Conservation (phyloP, 2,329 filamentous ascomycete genomes). For the Xylaria sp. region DNA sequence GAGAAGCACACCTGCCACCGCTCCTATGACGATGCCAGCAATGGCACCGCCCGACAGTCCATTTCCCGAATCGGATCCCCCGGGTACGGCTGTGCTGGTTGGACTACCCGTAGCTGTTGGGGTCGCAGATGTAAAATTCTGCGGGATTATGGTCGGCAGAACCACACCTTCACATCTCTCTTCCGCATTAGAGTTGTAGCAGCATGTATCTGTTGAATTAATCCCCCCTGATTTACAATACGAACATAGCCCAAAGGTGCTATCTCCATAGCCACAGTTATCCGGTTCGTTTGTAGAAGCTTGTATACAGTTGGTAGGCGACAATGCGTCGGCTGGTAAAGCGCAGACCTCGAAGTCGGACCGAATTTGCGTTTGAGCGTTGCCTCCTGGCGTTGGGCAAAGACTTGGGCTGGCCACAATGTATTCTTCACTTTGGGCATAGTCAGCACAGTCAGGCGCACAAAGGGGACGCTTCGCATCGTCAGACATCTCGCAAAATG, state of each 20-base stretch:
- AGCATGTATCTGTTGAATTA: conserved; percentile 96
- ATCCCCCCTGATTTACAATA: conserved; percentile 84
- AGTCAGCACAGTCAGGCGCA: conserved; percentile 86
- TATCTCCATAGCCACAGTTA: conserved; percentile 83
- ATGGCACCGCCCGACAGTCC: conserved; percentile 82
- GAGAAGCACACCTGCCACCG: conserved; percentile 71
- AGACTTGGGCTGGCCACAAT: conserved; percentile 76
- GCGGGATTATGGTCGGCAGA: conserved; percentile 75
- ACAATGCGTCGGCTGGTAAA: conserved; percentile 79
- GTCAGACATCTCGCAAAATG: conserved; percentile 69
- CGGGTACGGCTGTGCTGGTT: conserved; percentile 41
- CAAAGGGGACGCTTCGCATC: conserved; percentile 76
- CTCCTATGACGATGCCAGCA: conserved; percentile 87
- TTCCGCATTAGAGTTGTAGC: conserved; percentile 79
- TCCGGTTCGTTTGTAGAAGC: conserved; percentile 80
- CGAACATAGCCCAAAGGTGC: conserved; percentile 77
- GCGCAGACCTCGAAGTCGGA: conserved; percentile 93
- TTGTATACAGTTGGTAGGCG: conserved; percentile 72
- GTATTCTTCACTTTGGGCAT: conserved; percentile 85
- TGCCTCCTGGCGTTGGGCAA: conserved; percentile 69
- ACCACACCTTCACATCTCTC: conserved; percentile 75
- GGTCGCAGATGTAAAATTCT: conserved; percentile 61
- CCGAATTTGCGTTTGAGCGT: conserved; percentile 78
- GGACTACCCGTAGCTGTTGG: conserved; percentile 55
- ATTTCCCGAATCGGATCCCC: conserved; percentile 37